A percentile compares a stretch with the other conserved stretches of the same genome.
phyloP scores from a whole-genome alignment of 2,329 filamentous ascomycete species.

The Penicillium sclerotiorum region DNA sequence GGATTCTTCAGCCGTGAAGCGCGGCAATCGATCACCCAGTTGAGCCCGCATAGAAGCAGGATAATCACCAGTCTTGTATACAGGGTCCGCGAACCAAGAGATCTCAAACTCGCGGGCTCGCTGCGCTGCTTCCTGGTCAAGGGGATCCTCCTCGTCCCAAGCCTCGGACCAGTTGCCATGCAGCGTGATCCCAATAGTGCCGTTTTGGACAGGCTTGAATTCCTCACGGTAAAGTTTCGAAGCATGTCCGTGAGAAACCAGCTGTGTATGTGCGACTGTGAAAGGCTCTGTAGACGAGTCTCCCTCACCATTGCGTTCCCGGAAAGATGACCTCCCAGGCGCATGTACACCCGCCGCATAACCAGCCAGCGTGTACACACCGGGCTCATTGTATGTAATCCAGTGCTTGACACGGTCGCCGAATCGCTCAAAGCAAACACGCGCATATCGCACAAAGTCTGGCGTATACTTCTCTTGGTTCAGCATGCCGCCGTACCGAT shows the following conservation, averaged over 20 bases:
- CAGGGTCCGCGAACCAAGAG: conserved; percentile 78
- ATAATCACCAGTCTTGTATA: conserved; percentile 71
- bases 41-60: conserved; percentile 76
- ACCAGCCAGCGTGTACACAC: conserved; percentile 75
- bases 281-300: conserved; percentile 67
- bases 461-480: conserved; percentile 74
- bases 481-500: conserved; percentile 75
- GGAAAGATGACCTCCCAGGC: conserved; percentile 67
- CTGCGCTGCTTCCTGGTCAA: conserved; percentile 70
- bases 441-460: conserved; percentile 78
- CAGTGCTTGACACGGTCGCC: conserved; percentile 75
- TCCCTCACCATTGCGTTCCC: background rate
- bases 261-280: conserved; percentile 74
- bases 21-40: conserved; percentile 73
- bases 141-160: conserved; percentile 72
- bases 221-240: conserved; percentile 76
- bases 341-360: conserved; percentile 75
- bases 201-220: conserved; percentile 69
- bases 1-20: conserved; percentile 69
- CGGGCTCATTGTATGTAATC: conserved; percentile 87
- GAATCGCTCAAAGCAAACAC: conserved; percentile 70
- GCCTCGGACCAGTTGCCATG: conserved; percentile 76
- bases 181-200: conserved; percentile 78
- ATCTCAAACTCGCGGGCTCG: conserved; percentile 82
- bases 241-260: conserved; percentile 73